Evolutionary conservation across 768 basidiomycete species (phyloP), one percentile per base, ranked within the genome.

Genomic region (Ramaria rubella): DNA sequence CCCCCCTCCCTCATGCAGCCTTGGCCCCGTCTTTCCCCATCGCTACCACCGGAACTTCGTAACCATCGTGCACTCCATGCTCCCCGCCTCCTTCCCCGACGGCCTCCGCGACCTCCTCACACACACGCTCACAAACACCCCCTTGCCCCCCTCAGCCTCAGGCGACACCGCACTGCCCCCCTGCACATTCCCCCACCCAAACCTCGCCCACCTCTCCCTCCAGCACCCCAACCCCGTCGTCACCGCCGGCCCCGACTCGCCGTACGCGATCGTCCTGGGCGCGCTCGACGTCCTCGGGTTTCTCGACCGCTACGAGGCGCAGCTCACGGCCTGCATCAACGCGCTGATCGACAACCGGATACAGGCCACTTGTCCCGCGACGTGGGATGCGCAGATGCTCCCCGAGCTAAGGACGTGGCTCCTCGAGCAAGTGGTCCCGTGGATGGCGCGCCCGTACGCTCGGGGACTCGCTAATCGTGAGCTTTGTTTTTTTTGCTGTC

Each of bases 371-470:
- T 92, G 87, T 64, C 70, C 79, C 9, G 82, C 77, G 2, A 78
- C 81, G 62, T 95, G 90, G 89, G 78, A 77, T 31, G 78, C 74
- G 49, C 79, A 81, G 6, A 77, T 86, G 75, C 65, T 94, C 57
- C 74, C 75, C 3, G 73, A 68, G 2, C 70, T 93, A 59, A 74
- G 86, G 49, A 68, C 74, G 17, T 94, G 92, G 90, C 91, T 94
- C 81, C 73, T 82, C 8, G 77, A 80, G 58, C 85, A 80, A 56
- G 82, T 94, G 43, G 86, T 89, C 2, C 82, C 87, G 6, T 94
- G 93, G 94, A 82, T 96, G 81, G 59, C 89, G 23, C 73, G 81
- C 65, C 85, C 90, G 42, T 93, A 90, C 62, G 90, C 87, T 0
- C 74, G 82, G 63, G 80, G 80, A 11, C 83, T 83, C 30, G 73